phyloP scores from a whole-genome alignment of 2,329 filamentous ascomycete genomes.

The Penicillium sumatraense region DNA sequence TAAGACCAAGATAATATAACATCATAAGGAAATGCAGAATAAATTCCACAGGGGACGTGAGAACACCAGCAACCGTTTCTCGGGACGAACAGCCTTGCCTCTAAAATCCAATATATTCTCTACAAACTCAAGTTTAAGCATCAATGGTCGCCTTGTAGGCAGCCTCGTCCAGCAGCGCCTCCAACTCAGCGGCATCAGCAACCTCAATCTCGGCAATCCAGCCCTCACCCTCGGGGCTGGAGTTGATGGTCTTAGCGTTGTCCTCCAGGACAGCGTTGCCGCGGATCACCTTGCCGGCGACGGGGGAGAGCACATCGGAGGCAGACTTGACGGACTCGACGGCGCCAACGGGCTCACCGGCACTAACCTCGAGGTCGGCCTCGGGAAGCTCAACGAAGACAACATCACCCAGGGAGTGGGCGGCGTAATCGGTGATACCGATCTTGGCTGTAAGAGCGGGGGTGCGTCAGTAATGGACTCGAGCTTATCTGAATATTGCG shows the following conservation, averaged over 20 bases:
- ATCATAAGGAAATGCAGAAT: conserved; percentile 15
- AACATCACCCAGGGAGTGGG: conserved; percentile 90
- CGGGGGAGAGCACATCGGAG: conserved; percentile 92
- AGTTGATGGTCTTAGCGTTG: conserved; percentile 85
- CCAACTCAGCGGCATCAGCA: conserved; percentile 70
- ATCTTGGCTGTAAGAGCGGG: conserved; percentile 58
- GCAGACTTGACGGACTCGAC: conserved; percentile 98
- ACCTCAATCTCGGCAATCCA: conserved; percentile 93
- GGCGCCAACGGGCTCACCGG: conserved; percentile 86
- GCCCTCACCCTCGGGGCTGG: conserved; percentile 84
- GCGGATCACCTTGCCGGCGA: conserved; percentile 75
- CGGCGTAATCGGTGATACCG: conserved; percentile 90
- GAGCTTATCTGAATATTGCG: neutral
- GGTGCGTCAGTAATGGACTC: neutral
- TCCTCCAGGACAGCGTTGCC: conserved; percentile 78
- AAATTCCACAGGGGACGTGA: neutral
- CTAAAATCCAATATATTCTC: conserved; percentile 22
- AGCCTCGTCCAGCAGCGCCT: conserved; percentile 75
- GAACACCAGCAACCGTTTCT: neutral
- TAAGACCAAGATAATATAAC: conserved; percentile 16
- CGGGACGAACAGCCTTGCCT: conserved; percentile 8
- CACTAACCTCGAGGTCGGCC: conserved; percentile 67
- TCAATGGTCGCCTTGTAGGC: conserved; percentile 76
- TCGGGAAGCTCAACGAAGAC: conserved; percentile 95
- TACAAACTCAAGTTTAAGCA: conserved; percentile 36